Evolutionary conservation across 169 alveolate genomes (phyloP), one percentile per base, ranked within the genome.

Genomic region (Besnoitia besnoiti): DNA sequence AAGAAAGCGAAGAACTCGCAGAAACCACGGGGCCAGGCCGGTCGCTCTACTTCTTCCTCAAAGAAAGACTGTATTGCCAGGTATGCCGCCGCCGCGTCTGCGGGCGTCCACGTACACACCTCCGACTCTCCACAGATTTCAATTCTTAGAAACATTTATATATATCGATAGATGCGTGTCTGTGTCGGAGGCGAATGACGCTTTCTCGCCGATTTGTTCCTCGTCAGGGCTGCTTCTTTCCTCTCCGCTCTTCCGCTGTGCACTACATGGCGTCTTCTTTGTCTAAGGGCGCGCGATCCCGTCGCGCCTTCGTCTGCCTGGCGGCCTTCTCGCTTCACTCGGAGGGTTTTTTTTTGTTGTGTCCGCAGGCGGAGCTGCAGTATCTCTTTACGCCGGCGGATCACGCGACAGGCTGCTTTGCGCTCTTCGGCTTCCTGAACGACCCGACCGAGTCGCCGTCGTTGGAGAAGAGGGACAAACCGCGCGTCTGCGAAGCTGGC

Each of bases 401-500:
- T 89, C 97, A 96, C 91, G 94, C 94, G 59, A 90, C 96, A 33
- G 98, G 98, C 33, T 94, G 97, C 24, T 96, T 91, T 82, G 97
- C 97, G 27, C 94, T 97, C 94, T 94, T 97, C 91, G 98, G 98
- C 24, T 97, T 97, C 95, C 88, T 97, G 91, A 97, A 97, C 94
- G 96, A 96, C 62, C 97, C 97, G 50, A 35, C 75, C 50, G 67
- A 21, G 16, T n/a, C 82, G 5, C 46, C n/a, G 5, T 5, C 82
- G 19, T 30, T 42, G 2, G 46, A 30, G 39, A 2, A 3, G 39
- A 35, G n/a, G 3, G 47, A 1, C 39, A 1, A 39, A 19, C 97
- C 95, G 75, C 91, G 97, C 50, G 96, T 97, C 2, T 94, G 97
- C 82, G 99, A 97, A 77, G 96, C 98, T 0, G 99, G 99, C 30